phyloP scores from a whole-genome alignment of 371 early-diverging fungal species.

The Mucor saturninus region DNA sequence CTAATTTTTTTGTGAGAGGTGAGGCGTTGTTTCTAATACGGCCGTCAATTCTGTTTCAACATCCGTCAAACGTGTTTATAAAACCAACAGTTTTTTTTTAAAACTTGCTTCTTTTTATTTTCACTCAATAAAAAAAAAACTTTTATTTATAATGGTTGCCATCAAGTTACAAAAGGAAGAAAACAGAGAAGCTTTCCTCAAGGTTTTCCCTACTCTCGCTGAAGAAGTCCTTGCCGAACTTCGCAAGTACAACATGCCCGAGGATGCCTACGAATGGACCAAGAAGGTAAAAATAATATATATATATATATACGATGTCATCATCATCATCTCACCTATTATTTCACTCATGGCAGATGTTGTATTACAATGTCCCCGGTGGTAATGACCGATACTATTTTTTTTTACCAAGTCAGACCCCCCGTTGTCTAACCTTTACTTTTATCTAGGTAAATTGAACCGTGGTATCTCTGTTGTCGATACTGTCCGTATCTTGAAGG shows the following conservation, averaged over 20 bases:
- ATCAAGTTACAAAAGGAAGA: slow-evolving; percentile 59
- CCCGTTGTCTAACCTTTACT: not conserved
- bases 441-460: slow-evolving; percentile 88
- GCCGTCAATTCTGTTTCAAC: not conserved
- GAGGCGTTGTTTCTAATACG: not conserved
- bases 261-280: slow-evolving; percentile 77
- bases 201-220: slow-evolving; percentile 60
- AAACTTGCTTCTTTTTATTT: slow-evolving; percentile 3
- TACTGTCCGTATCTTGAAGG: slow-evolving; percentile 80
- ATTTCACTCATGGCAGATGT: slow-evolving; percentile 47
- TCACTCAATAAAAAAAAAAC: not conserved
- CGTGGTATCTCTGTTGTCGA: slow-evolving; percentile 94
- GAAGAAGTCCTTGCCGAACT: slow-evolving; percentile 71
- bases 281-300: slow-evolving; percentile 38
- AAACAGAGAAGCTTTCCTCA: slow-evolving; percentile 63
- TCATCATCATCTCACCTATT: not conserved
- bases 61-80: not conserved
- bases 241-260: slow-evolving; percentile 70
- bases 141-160: slow-evolving; percentile 36
- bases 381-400: slow-evolving; percentile 52
- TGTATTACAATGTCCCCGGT: slow-evolving; percentile 82
- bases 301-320: slow-evolving; percentile 1
- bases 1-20: not conserved
- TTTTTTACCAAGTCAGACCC: not conserved
- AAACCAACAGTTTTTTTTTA: not conserved